Percentiles rank a stretch among this genome's conserved stretches.
Evolutionary conservation across 2,329 filamentous ascomycete species (phyloP).

Genomic region (Cadophora malorum): DNA sequence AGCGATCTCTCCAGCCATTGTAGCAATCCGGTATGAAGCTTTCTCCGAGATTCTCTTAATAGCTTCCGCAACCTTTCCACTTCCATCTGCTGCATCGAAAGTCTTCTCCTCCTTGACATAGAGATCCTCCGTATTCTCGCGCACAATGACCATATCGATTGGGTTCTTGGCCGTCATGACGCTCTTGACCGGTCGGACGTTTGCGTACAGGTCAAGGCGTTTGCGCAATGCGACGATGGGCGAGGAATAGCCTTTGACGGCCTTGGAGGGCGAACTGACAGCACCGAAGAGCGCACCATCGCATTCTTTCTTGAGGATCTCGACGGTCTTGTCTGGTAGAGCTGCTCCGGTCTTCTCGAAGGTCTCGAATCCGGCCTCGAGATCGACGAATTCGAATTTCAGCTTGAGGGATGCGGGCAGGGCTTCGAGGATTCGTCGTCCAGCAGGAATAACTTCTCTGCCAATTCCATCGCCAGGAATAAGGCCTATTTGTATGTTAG

Average conservation of each 20-base stretch:
- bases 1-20: slow-evolving; percentile 95
- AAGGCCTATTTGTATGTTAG: slow-evolving; percentile 65
- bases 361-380: slow-evolving; percentile 90
- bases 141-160: slow-evolving; percentile 91
- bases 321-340: slow-evolving; percentile 88
- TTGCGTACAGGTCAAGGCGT: slow-evolving; percentile 92
- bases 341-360: slow-evolving; percentile 91
- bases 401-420: slow-evolving; percentile 89
- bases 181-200: slow-evolving; percentile 94
- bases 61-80: slow-evolving; percentile 88
- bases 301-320: slow-evolving; percentile 87
- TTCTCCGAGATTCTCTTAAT: slow-evolving; percentile 95
- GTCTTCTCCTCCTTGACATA: slow-evolving; percentile 92
- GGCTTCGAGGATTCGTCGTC: slow-evolving; percentile 88
- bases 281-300: slow-evolving; percentile 96
- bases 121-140: slow-evolving; percentile 98
- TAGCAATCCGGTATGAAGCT: slow-evolving; percentile 84
- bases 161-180: slow-evolving; percentile 68
- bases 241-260: slow-evolving; percentile 93
- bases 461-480: slow-evolving; percentile 99
- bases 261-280: slow-evolving; percentile 87
- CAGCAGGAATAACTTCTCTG: slow-evolving; percentile 96
- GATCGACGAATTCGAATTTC: slow-evolving; percentile 92
- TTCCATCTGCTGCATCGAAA: slow-evolving; percentile 69
- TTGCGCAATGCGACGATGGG: slow-evolving; percentile 92